Base-by-base conservation (phyloP, 1,284 basidiomycete species). In the Trichosporon inkin region DNA sequence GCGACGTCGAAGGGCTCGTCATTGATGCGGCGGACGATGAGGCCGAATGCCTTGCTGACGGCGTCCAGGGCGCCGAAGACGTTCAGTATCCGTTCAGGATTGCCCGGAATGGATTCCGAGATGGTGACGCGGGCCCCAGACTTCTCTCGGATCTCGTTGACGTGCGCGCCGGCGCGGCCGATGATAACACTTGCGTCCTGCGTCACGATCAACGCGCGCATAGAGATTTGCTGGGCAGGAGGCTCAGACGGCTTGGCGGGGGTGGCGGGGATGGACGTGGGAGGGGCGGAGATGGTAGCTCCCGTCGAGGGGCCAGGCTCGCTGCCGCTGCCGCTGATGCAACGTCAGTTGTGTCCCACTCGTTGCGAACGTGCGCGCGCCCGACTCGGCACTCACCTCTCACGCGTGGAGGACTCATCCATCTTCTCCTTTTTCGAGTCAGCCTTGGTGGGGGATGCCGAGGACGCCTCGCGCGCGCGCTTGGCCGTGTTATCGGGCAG, bases 141-240 rank as follows among this genome's bases (percentile, higher is more conserved):
- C 82, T 96, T 96, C 79, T 98, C 94, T 61, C 96, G 84, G 69
- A 99, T 99, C 80, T 99, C 95, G 74, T 97, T 98, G 73, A 99
- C 94, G 79, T 99, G 95, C 57, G 90, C 86, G 65, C 96, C 96
- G 54, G 83, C 90, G 79, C 94, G 94, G 40, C 96, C 96, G 73
- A 99, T 99, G 81, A 99, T 99, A 79, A 99, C 93, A 61, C 92
- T 95, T 16, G 96, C 96, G 78, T 99, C 96, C 80, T 97, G 93
- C 10, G 96, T 99, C 68, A 99, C 94, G 73, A 99, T 99, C 72
- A 99, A 82, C 78, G 89, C 92, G 56, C 92, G 86, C 90, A 95
- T 92, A 68, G 92, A 89, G 66, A 95, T 95, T 57, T 79, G 77
- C 64, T 75, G 73, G n/a, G 72, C 60, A 49, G 44, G 44, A 24